Evolutionary conservation across 2,329 filamentous ascomycete species (phyloP).

Genomic region (Aspergillus sp.): DNA sequence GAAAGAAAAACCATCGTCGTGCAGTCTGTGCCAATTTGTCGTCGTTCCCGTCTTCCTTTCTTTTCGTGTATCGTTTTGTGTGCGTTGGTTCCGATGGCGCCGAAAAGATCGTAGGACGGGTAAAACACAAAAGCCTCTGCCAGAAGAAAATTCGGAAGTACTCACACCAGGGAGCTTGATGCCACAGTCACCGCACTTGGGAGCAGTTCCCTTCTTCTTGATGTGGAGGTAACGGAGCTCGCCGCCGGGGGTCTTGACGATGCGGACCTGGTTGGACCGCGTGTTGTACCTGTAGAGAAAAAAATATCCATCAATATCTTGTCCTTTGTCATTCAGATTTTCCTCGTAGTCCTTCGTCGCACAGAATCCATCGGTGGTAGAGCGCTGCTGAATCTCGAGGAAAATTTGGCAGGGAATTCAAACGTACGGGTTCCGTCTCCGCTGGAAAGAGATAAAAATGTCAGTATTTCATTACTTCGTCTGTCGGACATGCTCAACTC

Average conservation of each 20-base stretch:
- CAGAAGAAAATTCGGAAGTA: constrained; percentile 34
- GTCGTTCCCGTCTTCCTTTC: constrained; percentile 11
- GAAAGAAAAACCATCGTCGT: constrained; percentile 1
- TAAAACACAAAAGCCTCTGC: neutral
- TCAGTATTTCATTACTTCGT: constrained; percentile 19
- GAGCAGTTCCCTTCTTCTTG: constrained; percentile 98
- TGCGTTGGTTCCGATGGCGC: no score
- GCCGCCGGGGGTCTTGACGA: constrained; percentile 95
- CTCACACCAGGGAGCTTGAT: constrained; percentile 96
- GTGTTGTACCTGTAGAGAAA: constrained; percentile 79
- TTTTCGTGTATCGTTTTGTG: no score
- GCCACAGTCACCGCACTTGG: constrained; percentile 99
- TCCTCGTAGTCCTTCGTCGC: no score
- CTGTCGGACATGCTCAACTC: constrained; percentile 17
- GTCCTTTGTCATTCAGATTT: neutral
- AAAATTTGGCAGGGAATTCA: constrained; percentile 11
- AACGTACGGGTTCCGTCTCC: constrained; percentile 76
- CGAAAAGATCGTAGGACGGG: no score
- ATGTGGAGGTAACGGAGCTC: constrained; percentile 95
- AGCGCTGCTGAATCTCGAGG: no score
- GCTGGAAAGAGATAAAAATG: constrained; percentile 40
- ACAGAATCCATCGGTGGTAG: no score
- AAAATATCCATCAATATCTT: constrained; percentile 27
- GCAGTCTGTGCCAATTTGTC: constrained; percentile 4
- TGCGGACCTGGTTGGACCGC: constrained; percentile 90